These are phyloP conservation scores for Oryza officinalis DNA, from an alignment of 176 grass and related monocot species.

Conservation along the genomic window DNA sequence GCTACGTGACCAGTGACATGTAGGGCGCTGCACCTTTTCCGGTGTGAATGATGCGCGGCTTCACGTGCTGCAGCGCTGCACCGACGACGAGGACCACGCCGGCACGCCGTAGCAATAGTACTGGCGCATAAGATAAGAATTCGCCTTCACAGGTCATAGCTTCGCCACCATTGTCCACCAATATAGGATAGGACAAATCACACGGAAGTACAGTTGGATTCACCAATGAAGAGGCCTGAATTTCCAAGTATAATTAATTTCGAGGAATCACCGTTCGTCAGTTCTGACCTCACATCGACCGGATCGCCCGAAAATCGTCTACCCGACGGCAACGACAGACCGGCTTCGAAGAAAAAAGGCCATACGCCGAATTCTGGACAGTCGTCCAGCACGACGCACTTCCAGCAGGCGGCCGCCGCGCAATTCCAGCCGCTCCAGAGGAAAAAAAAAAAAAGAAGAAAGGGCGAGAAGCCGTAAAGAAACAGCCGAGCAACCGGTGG, in stretches of 20 bases:
- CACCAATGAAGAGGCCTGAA: background rate
- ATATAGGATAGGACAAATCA: background rate
- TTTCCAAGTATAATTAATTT: background rate
- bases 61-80: slow-evolving; percentile 4
- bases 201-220: background rate
- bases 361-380: background rate
- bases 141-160: background rate
- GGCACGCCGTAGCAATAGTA: background rate
- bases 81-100: background rate
- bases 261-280: background rate
- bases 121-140: background rate
- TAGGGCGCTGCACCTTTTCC: background rate
- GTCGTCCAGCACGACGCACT: background rate
- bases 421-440: background rate
- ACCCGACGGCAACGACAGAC: background rate
- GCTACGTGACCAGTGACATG: background rate
- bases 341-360: background rate
- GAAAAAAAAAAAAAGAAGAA: background rate
- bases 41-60: background rate
- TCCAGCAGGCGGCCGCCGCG: background rate
- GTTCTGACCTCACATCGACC: no score
- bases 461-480: background rate
- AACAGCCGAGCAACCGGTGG: background rate
- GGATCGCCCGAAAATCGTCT: background rate
- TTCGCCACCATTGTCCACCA: background rate